Evolutionary conservation across 1,284 basidiomycete genomes (phyloP).

Genomic region (Ganoderma resinaceum): DNA sequence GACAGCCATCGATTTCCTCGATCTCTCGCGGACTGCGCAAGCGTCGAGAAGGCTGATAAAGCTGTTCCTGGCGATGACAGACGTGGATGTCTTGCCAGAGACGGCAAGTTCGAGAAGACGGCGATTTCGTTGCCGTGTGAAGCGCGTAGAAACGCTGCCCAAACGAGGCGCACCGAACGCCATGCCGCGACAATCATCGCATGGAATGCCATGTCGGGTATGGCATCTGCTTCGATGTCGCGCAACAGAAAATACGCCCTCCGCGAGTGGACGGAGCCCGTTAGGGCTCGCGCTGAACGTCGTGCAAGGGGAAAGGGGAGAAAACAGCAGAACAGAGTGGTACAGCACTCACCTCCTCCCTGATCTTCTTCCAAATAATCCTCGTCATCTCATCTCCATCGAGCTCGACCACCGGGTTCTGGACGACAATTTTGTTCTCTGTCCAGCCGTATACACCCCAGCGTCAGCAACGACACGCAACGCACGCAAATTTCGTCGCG

Average conservation of each 20-base stretch:
- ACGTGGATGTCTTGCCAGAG: neutral
- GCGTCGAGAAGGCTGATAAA: neutral
- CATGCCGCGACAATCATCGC: neutral
- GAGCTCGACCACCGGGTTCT: slow-evolving; percentile 95
- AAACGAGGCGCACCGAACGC: neutral
- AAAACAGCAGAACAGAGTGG: neutral
- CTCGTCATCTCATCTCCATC: slow-evolving; percentile 98
- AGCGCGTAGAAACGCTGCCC: neutral
- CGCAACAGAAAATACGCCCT: neutral
- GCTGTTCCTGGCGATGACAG: neutral
- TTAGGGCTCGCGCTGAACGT: neutral
- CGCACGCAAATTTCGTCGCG: too few relatives aligned
- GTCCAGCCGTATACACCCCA: slow-evolving; percentile 6
- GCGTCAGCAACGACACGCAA: slow-evolving; percentile 8
- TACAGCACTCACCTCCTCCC: slow-evolving; percentile 77
- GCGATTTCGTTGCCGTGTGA: neutral
- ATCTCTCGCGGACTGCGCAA: neutral
- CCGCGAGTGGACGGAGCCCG: neutral
- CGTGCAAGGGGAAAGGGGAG: neutral
- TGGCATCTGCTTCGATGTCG: neutral
- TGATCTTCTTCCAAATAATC: slow-evolving; percentile 99
- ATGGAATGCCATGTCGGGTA: neutral
- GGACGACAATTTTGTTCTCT: slow-evolving; percentile 78
- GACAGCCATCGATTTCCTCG: neutral
- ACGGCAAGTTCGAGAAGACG: neutral